Percentiles rank a stretch among this genome's conserved stretches.
phyloP scores from a whole-genome alignment of 2,329 filamentous ascomycete species.

The Harringtonia aguacate region DNA sequence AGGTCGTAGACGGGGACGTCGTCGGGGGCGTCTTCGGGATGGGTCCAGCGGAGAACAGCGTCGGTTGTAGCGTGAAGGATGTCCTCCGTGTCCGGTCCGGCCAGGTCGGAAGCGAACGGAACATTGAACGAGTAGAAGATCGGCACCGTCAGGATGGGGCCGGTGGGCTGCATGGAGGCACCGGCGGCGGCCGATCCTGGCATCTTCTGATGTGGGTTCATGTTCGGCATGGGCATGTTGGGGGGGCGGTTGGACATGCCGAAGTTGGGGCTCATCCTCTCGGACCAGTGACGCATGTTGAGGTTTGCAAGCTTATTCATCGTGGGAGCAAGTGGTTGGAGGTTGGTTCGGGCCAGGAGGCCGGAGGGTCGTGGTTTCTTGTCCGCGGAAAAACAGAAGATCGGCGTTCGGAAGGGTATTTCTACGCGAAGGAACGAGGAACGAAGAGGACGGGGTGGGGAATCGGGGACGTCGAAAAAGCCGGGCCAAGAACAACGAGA shows the following conservation, averaged over 20 bases:
- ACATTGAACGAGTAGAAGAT: constrained; percentile 97
- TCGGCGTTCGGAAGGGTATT: too few species aligned
- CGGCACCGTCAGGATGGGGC: constrained; percentile 60
- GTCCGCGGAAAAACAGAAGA: not conserved
- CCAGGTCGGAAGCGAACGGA: constrained; percentile 84
- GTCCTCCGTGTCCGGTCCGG: constrained; percentile 87
- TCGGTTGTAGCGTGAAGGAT: constrained; percentile 85
- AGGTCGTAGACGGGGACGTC: constrained; percentile 78
- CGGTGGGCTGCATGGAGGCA: constrained; percentile 33
- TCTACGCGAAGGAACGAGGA: too few species aligned
- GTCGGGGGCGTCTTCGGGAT: constrained; percentile 77
- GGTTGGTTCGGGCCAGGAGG: not conserved
- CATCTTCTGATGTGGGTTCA: constrained; percentile 49
- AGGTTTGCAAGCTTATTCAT: constrained; percentile 58
- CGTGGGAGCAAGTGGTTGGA: constrained; percentile 21
- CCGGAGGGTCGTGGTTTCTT: not conserved
- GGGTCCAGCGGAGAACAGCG: constrained; percentile 85
- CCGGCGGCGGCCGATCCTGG: constrained; percentile 31
- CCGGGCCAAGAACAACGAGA: too few species aligned
- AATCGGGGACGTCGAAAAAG: too few species aligned
- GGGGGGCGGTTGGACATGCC: constrained; percentile 46
- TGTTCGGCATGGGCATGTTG: constrained; percentile 42
- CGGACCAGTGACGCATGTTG: constrained; percentile 61
- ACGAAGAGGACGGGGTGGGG: too few species aligned
- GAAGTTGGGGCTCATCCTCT: constrained; percentile 59